Evolutionary conservation across 2,329 filamentous ascomycete genomes (phyloP), one percentile per base, ranked within the genome.

Genomic region (Mycosphaerella sp.): DNA sequence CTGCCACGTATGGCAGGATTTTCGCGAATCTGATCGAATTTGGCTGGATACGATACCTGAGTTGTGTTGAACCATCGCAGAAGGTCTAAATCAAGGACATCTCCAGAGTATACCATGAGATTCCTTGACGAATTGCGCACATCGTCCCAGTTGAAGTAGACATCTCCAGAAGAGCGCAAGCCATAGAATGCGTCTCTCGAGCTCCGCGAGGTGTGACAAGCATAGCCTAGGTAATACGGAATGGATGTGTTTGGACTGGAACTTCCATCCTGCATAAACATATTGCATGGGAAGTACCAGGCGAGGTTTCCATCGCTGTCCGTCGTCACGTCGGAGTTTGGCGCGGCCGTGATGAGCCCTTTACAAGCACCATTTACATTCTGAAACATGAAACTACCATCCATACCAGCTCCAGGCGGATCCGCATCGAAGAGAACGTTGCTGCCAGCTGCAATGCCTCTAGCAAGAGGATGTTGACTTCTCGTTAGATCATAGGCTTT

Each of bases 361-460:
- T 97, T 98, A 79, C 93, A 98, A 56, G 86, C 87, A 42, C 93
- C 94, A 62, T 98, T 98, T 69, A 98, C 93, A 60, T 97, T 95
- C 68, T 98, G 93, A 72, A 98, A 98, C 65, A 98, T 73, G 68
- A 98, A 98, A 66, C 90, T 97, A 52, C 88, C 91, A 66, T 98
- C 94, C 69, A 87, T 80, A n/a, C 90, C 93, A 49, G 84, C 85
- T 62, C 91, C 82, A 65, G 87, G 87, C 60, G 85, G 80, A 1
- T 84, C 79, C n/a, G 95, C 73, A 66, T 96, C 89, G 64, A 82
- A 97, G 12, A 98, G 75, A 18, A 98, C 83, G 63, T 97, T 96
- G 21, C 86, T 76, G 27, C 78, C 79, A 2, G 74, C 67, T 0
- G 86, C 80, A 59, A 98, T 88, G 32, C 90, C 90, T 56, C 82